These are phyloP conservation scores for Naganishia friedmannii DNA, from an alignment of 768 basidiomycete species.

Conservation along the genomic window DNA sequence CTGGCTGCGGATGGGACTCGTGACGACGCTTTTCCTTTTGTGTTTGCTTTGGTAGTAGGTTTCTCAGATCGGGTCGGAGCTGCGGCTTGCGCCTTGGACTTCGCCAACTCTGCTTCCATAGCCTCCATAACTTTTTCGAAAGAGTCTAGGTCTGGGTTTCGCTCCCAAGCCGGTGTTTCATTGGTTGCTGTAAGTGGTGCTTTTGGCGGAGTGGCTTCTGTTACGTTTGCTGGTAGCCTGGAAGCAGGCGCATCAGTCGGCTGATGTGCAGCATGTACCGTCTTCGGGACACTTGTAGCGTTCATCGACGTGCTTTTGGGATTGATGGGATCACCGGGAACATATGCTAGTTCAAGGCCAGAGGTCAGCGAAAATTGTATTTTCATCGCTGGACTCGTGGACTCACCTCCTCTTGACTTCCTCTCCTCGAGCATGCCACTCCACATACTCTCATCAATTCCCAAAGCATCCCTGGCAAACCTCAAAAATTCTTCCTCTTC, in stretches of 20 bases:
- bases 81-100: slow-evolving; percentile 25
- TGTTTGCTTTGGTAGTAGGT: slow-evolving; percentile 17
- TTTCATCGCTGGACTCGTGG: not conserved
- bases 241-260: not conserved
- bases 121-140: slow-evolving; percentile 96
- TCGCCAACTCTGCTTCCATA: slow-evolving; percentile 77
- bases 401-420: slow-evolving; percentile 73
- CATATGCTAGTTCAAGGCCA: slow-evolving; percentile 28
- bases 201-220: not conserved
- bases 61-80: slow-evolving; percentile 3
- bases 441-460: slow-evolving; percentile 87
- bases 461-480: slow-evolving; percentile 87
- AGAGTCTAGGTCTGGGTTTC: slow-evolving; percentile 74
- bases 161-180: slow-evolving; percentile 7
- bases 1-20: not conserved
- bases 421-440: slow-evolving; percentile 76
- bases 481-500: slow-evolving; percentile 93
- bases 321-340: slow-evolving; percentile 17
- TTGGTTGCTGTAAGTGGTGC: not conserved
- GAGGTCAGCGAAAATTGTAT: not conserved
- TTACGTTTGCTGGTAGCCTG: not conserved
- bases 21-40: slow-evolving; percentile 37
- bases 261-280: not conserved
- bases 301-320: not conserved
- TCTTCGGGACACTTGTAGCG: not conserved